These are phyloP conservation scores for Colletotrichum sp. DNA, from an alignment of 2,329 filamentous ascomycete genomes.

Conservation along the genomic window DNA sequence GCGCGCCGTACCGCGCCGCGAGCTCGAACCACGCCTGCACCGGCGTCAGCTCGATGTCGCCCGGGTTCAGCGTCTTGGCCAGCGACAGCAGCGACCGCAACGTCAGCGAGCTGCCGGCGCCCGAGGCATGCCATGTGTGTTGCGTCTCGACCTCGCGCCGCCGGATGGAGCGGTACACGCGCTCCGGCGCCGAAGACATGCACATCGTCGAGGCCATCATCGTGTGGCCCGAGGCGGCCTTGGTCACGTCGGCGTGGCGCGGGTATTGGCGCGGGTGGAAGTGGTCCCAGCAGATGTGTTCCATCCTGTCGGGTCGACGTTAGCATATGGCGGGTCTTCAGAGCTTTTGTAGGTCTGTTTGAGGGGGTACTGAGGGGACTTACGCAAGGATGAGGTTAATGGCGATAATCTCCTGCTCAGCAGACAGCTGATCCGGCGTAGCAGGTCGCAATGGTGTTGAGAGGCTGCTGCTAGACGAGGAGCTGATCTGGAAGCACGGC, in stretches of 20 bases:
- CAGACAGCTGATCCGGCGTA: constrained; percentile 31
- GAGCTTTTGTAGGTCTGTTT: neutral
- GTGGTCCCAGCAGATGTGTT: constrained; percentile 59
- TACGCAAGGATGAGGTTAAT: constrained; percentile 62
- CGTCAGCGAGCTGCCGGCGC: constrained; percentile 39
- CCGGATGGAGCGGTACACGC: constrained; percentile 30
- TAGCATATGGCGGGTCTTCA: neutral
- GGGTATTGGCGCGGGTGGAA: constrained; percentile 46
- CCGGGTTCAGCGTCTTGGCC: constrained; percentile 47
- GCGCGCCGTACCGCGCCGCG: constrained; percentile 42
- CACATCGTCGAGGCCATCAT: constrained; percentile 50
- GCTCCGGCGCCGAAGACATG: constrained; percentile 42
- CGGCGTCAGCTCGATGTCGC: constrained; percentile 50
- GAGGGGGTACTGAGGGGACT: constrained; percentile 20
- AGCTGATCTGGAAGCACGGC: constrained; percentile 47
- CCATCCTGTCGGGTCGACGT: constrained; percentile 42
- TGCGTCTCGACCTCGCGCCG: neutral
- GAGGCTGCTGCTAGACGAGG: constrained; percentile 24
- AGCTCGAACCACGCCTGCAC: constrained; percentile 63
- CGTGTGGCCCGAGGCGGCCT: constrained; percentile 42
- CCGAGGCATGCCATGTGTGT: constrained; percentile 34
- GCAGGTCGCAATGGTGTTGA: constrained; percentile 21
- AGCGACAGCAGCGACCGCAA: constrained; percentile 49
- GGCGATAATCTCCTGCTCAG: constrained; percentile 46
- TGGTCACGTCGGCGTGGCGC: constrained; percentile 32